Percentiles rank a stretch among this genome's conserved stretches.
These are phyloP conservation scores for Penicillium sp. DNA, from an alignment of 2,329 filamentous ascomycete genomes.

Conservation along the genomic window DNA sequence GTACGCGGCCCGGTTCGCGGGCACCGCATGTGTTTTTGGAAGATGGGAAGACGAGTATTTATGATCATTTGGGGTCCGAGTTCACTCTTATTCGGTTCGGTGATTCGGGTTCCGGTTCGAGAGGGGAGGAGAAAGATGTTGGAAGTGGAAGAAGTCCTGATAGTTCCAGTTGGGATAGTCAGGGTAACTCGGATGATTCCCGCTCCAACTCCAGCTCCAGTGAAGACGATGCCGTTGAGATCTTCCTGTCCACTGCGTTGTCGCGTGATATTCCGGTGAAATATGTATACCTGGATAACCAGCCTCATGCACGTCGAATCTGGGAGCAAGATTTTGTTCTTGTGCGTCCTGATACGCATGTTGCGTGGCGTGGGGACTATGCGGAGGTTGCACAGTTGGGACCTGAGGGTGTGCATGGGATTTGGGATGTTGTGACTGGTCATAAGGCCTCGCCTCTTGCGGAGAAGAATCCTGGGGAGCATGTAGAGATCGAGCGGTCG, in stretches of 20 bases:
- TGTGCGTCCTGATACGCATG: neutral
- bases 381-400: neutral
- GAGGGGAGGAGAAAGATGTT: too few relatives aligned
- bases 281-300: neutral
- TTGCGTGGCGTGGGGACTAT: neutral
- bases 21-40: conserved; percentile 37
- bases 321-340: neutral
- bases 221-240: neutral
- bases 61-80: conserved; percentile 31
- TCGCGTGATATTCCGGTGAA: neutral
- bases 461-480: neutral
- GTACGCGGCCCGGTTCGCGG: conserved; percentile 34
- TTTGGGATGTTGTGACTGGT: neutral
- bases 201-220: too few relatives aligned
- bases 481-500: neutral
- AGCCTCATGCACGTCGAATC: neutral
- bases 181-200: too few relatives aligned
- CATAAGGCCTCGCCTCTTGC: neutral
- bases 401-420: neutral
- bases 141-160: neutral
- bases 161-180: too few relatives aligned
- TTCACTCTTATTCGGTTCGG: conserved; percentile 19
- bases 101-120: too few relatives aligned
- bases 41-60: conserved; percentile 28
- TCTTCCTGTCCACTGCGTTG: neutral